Evolutionary conservation across 495 filamentous ascomycete species (phyloP).

Genomic region (Podospora appendiculata): DNA sequence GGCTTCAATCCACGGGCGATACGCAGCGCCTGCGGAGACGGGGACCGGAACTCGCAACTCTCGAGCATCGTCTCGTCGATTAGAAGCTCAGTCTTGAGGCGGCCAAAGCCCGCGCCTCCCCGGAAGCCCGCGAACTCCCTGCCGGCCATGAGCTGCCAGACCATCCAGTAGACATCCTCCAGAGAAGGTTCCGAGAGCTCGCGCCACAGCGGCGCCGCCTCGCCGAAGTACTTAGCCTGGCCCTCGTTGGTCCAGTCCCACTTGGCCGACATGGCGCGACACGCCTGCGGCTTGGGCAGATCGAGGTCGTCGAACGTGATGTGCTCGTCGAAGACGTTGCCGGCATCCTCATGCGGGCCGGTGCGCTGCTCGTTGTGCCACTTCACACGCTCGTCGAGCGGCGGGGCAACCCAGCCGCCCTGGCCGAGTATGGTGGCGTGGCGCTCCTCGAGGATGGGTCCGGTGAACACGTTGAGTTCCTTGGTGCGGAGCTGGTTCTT

Average conservation of each 20-base stretch:
- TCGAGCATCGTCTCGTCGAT: not conserved
- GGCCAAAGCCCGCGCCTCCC: constrained; percentile 13
- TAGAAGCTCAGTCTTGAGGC: not conserved
- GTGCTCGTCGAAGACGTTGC: too few relatives aligned
- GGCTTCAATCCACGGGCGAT: too few relatives aligned
- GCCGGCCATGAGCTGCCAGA: constrained; percentile 15
- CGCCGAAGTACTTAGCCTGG: constrained; percentile 10
- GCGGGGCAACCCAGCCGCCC: constrained; percentile 20
- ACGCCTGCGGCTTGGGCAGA: not conserved
- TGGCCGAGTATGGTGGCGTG: constrained; percentile 9
- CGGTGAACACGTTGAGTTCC: constrained; percentile 12
- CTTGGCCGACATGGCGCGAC: constrained; percentile 4
- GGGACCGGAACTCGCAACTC: constrained; percentile 11
- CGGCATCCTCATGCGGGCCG: not conserved
- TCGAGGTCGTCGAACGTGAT: not conserved
- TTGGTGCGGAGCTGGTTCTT: too few relatives aligned
- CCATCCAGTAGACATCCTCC: constrained; percentile 22
- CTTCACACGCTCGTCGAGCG: constrained; percentile 13
- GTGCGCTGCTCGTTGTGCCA: constrained; percentile 3
- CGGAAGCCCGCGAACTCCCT: constrained; percentile 15
- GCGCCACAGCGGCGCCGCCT: constrained; percentile 12
- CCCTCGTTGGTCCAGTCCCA: constrained; percentile 8
- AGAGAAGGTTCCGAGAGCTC: constrained; percentile 13
- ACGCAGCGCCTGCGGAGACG: constrained; percentile 8
- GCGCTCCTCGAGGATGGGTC: constrained; percentile 9